Evolutionary conservation across 129 eudicot species (phyloP).

Genomic region (Logfia minima): DNA sequence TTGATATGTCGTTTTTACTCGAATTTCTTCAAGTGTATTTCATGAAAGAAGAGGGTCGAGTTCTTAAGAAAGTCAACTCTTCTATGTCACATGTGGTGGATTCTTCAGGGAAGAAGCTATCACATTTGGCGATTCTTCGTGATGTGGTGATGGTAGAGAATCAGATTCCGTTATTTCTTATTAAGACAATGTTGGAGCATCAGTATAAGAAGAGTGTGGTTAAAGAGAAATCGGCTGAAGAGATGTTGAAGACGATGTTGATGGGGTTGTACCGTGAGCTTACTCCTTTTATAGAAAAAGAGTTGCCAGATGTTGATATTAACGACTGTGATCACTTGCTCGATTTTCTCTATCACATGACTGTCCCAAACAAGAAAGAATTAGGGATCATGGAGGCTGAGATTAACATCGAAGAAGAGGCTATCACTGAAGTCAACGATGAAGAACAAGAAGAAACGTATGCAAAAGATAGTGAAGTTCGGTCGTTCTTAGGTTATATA

Average conservation of each 20-base stretch:
- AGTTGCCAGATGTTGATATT: slow-evolving; percentile 14
- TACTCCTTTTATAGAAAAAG: slow-evolving; percentile 49
- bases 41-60: slow-evolving; percentile 20
- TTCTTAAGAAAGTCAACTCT: slow-evolving; percentile 28
- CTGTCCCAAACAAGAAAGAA: slow-evolving; percentile 42
- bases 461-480: slow-evolving; percentile 13
- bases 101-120: slow-evolving; percentile 43
- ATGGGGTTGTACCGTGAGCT: slow-evolving; percentile 44
- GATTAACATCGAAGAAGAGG: slow-evolving; percentile 26
- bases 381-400: slow-evolving; percentile 22
- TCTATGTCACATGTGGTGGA: slow-evolving; percentile 54
- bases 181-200: slow-evolving; percentile 43
- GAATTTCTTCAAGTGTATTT: slow-evolving; percentile 50
- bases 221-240: slow-evolving; percentile 24
- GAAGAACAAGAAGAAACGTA: slow-evolving; percentile 4
- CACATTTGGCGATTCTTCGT: slow-evolving; percentile 51
- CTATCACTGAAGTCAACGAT: slow-evolving; percentile 4
- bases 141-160: slow-evolving; percentile 74
- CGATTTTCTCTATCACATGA: slow-evolving; percentile 47
- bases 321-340: slow-evolving; percentile 49
- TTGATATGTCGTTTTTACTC: slow-evolving; percentile 51
- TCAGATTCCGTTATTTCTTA: slow-evolving; percentile 58
- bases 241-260: slow-evolving; percentile 34
- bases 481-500: background rate
- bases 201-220: slow-evolving; percentile 7